phyloP scores from a whole-genome alignment of 768 basidiomycete genomes.

The Hydnomerulius pinastri region DNA sequence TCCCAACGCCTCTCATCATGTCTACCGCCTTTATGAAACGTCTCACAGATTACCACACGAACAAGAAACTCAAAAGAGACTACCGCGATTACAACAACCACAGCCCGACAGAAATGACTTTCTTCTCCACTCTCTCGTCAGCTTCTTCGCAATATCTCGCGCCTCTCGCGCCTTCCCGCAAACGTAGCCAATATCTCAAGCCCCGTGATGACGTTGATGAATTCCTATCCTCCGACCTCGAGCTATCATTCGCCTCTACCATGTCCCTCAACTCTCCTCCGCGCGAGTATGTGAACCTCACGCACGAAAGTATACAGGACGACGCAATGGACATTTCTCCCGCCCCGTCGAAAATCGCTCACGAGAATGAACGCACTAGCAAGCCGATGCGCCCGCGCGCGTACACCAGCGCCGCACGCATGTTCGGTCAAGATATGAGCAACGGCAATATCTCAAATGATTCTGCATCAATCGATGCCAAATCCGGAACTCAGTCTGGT shows the following conservation, averaged over 20 bases:
- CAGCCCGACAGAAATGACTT: conserved; percentile 50
- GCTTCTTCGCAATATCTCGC: conserved; percentile 49
- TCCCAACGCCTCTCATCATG: conserved; percentile 26
- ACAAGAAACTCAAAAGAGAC: conserved; percentile 50
- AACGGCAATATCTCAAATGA: conserved; percentile 46
- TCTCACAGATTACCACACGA: conserved; percentile 41
- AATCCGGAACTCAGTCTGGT: conserved; percentile 37
- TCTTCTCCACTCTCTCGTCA: conserved; percentile 45
- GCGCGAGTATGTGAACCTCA: conserved; percentile 44
- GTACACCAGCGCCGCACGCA: conserved; percentile 61
- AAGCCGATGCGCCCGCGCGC: conserved; percentile 57
- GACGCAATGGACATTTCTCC: conserved; percentile 87
- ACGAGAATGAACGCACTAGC: conserved; percentile 29
- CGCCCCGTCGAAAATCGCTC: conserved; percentile 40
- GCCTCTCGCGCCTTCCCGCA: conserved; percentile 45
- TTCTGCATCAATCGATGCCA: conserved; percentile 26
- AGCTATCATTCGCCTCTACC: conserved; percentile 80
- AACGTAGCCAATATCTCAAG: conserved; percentile 46
- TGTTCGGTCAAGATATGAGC: conserved; percentile 76
- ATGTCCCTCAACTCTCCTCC: conserved; percentile 79
- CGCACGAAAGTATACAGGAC: conserved; percentile 50
- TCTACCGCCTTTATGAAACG: conserved; percentile 38
- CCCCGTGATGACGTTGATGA: conserved; percentile 60
- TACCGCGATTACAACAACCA: conserved; percentile 27
- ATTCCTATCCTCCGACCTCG: conserved; percentile 74